Evolutionary conservation across 1,284 basidiomycete species (phyloP).

Genomic region (Ustilago lituana): DNA sequence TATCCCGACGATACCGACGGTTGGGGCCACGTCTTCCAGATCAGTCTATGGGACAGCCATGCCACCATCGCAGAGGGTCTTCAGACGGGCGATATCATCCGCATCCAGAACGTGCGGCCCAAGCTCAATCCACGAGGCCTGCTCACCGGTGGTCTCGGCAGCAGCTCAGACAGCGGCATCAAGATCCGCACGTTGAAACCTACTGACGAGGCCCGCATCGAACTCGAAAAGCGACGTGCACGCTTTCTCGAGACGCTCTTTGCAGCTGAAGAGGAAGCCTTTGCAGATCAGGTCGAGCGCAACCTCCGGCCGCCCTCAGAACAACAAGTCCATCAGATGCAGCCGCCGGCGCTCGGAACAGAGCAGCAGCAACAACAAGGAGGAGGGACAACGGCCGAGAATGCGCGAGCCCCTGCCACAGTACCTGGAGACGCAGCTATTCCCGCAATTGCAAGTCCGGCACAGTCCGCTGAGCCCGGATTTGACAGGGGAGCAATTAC

Average conservation of each 20-base stretch:
- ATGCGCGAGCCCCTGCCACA: too few relatives aligned
- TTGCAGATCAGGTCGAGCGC: constrained; percentile 30
- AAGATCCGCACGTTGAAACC: constrained; percentile 45
- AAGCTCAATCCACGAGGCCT: constrained; percentile 44
- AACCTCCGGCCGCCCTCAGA: constrained; percentile 3
- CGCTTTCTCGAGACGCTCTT: constrained; percentile 25
- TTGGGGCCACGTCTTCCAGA: constrained; percentile 54
- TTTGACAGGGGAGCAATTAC: not conserved
- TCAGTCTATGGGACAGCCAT: constrained; percentile 56
- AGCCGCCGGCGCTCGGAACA: not conserved
- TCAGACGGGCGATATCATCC: constrained; percentile 50
- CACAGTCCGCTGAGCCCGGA: not conserved
- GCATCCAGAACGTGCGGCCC: constrained; percentile 52
- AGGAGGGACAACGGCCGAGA: not conserved
- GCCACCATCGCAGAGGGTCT: constrained; percentile 48
- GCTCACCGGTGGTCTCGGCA: constrained; percentile 53
- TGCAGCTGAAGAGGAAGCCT: constrained; percentile 23
- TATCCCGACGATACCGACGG: constrained; percentile 43
- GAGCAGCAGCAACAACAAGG: constrained; percentile 3
- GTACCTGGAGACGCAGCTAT: not conserved
- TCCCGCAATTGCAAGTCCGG: not conserved
- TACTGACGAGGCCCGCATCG: constrained; percentile 30
- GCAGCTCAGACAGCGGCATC: constrained; percentile 42
- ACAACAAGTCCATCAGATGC: constrained; percentile 7
- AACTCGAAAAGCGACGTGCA: constrained; percentile 24